Evolutionary conservation across 352 stramenopile species (phyloP).

Genomic region (Stramenopiles sp.): DNA sequence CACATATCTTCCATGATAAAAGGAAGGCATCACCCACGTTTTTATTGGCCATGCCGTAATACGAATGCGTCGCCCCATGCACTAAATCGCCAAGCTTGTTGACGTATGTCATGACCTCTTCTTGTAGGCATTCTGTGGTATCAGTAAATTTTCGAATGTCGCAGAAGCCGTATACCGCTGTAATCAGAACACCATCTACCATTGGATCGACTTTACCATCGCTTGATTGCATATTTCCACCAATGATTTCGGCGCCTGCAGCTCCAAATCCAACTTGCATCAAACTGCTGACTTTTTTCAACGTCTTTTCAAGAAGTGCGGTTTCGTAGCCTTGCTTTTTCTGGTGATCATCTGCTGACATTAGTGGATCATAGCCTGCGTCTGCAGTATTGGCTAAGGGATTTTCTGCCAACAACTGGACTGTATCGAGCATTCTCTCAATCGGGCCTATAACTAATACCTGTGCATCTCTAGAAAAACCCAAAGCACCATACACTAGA

Average conservation of each 20-base stretch:
- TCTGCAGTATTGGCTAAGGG: slow-evolving; percentile 53
- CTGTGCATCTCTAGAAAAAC: slow-evolving; percentile 53
- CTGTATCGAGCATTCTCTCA: slow-evolving; percentile 66
- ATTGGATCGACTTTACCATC: slow-evolving; percentile 57
- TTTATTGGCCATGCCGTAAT: slow-evolving; percentile 63
- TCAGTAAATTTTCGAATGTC: slow-evolving; percentile 79
- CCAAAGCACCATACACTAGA: slow-evolving; percentile 46
- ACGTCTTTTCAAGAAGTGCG: slow-evolving; percentile 46
- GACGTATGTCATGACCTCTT: slow-evolving; percentile 72
- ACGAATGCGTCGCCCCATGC: slow-evolving; percentile 53
- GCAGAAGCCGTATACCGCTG: slow-evolving; percentile 78
- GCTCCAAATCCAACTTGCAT: slow-evolving; percentile 59
- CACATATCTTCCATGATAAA: slow-evolving; percentile 75
- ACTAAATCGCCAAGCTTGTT: slow-evolving; percentile 70
- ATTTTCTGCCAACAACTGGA: slow-evolving; percentile 61
- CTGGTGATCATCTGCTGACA: slow-evolving; percentile 34
- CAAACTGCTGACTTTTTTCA: slow-evolving; percentile 52
- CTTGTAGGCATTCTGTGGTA: slow-evolving; percentile 61
- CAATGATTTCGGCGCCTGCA: slow-evolving; percentile 51
- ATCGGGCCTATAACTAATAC: slow-evolving; percentile 61
- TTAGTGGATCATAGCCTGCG: slow-evolving; percentile 36
- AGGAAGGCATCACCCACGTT: slow-evolving; percentile 74
- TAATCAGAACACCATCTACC: slow-evolving; percentile 64
- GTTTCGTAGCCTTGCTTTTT: slow-evolving; percentile 50
- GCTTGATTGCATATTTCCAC: slow-evolving; percentile 52